Evolutionary conservation across 805 yeast species (phyloP).

Genomic region (Candida sakaeoensis): DNA sequence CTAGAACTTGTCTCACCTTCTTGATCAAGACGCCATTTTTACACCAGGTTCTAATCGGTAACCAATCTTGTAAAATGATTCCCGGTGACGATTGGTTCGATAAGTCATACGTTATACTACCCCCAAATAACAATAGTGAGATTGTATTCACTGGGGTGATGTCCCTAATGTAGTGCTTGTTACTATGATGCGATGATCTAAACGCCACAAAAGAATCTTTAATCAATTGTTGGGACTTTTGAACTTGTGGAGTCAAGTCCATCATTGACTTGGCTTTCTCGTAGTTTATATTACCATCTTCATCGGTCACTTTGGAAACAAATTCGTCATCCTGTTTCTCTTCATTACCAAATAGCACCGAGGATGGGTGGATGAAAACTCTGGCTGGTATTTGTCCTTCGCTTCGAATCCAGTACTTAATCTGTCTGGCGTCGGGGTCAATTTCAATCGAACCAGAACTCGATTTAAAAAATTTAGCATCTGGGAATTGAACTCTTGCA

Average conservation of each 20-base stretch:
- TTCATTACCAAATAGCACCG: constrained; percentile 56
- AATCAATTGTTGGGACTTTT: constrained; percentile 26
- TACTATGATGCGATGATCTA: constrained; percentile 55
- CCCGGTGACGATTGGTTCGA: constrained; percentile 68
- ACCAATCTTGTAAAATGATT: constrained; percentile 81
- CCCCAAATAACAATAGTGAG: constrained; percentile 79
- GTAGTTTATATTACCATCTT: constrained; percentile 40
- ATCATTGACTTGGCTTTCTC: constrained; percentile 24
- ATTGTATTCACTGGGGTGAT: constrained; percentile 76
- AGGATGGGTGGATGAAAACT: constrained; percentile 85
- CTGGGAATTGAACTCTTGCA: constrained; percentile 79
- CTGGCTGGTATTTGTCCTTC: constrained; percentile 52
- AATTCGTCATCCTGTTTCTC: constrained; percentile 16
- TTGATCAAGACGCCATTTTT: constrained; percentile 85
- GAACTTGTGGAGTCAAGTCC: constrained; percentile 39
- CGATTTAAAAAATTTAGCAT: constrained; percentile 66
- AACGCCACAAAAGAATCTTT: constrained; percentile 63
- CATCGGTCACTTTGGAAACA: constrained; percentile 17
- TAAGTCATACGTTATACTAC: constrained; percentile 59
- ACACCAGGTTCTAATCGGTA: constrained; percentile 89
- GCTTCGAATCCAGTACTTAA: constrained; percentile 70
- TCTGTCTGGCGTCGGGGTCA: constrained; percentile 77
- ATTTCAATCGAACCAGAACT: constrained; percentile 76
- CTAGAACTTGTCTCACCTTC: constrained; percentile 62
- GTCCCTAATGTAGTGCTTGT: constrained; percentile 67